These are phyloP conservation scores for Mytilinidion resinicola DNA, from an alignment of 495 filamentous ascomycete species.

Conservation along the genomic window DNA sequence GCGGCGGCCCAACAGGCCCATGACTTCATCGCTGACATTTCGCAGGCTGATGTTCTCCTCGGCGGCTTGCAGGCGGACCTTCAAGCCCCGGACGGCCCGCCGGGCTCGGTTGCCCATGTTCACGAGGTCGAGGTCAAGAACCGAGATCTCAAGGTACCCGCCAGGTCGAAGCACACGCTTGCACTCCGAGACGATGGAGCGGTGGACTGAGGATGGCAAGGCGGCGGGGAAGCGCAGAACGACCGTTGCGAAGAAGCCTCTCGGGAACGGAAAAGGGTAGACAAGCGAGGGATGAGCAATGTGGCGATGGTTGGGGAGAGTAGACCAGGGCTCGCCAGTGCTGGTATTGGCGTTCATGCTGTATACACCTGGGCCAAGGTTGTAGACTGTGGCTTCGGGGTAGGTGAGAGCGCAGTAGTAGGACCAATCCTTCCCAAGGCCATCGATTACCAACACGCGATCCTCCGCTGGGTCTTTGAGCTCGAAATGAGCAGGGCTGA, in stretches of 20 bases:
- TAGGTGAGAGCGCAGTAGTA: slow-evolving; percentile 95
- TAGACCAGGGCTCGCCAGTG: slow-evolving; percentile 48
- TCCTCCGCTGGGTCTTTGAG: slow-evolving; percentile 51
- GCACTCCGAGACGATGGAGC: slow-evolving; percentile 76
- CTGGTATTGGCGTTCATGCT: slow-evolving; percentile 36
- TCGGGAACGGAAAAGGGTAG: slow-evolving; percentile 77
- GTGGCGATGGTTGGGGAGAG: slow-evolving; percentile 57
- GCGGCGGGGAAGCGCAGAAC: slow-evolving; percentile 82
- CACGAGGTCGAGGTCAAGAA: slow-evolving; percentile 38
- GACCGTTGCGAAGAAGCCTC: slow-evolving; percentile 77
- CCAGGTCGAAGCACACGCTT: slow-evolving; percentile 86
- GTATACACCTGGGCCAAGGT: slow-evolving; percentile 51
- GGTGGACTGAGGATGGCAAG: slow-evolving; percentile 65
- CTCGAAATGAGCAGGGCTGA: slow-evolving; percentile 83
- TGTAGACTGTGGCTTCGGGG: slow-evolving; percentile 77
- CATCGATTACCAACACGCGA: slow-evolving; percentile 81
- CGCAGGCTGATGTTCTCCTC: slow-evolving; percentile 61
- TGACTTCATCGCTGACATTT: slow-evolving; percentile 69
- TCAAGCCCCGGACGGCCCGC: slow-evolving; percentile 68
- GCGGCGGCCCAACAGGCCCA: slow-evolving; percentile 64
- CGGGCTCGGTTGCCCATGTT: slow-evolving; percentile 56
- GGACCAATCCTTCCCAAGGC: slow-evolving; percentile 86
- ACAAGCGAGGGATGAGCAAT: slow-evolving; percentile 63
- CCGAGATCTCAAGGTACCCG: slow-evolving; percentile 62
- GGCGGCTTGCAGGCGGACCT: slow-evolving; percentile 62